These are phyloP conservation scores for Myxozyma sirexii DNA, from an alignment of 805 yeast species.

Conservation along the genomic window DNA sequence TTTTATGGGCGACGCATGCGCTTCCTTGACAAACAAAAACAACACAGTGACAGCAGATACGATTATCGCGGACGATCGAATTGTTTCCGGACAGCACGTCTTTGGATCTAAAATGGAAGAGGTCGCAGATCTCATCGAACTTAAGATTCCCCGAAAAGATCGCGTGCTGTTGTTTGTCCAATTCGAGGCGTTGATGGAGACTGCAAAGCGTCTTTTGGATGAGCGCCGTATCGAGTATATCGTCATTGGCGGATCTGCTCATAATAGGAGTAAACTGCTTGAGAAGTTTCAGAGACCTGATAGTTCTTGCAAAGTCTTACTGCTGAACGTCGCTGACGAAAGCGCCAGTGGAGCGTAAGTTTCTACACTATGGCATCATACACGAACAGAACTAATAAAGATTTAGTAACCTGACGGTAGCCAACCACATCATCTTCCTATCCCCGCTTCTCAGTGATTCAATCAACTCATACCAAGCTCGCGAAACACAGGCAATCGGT, in stretches of 20 bases:
- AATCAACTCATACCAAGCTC: conserved; percentile 2
- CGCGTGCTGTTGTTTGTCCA: conserved; percentile 17
- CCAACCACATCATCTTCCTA: conserved; percentile 21
- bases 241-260: conserved; percentile 5
- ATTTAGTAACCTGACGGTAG: conserved; percentile 19
- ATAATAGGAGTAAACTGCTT: neutral
- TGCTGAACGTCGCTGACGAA: conserved; percentile 20
- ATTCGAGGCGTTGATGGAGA: conserved; percentile 11
- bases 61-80: neutral
- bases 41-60: neutral
- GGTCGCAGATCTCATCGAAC: conserved; percentile 1
- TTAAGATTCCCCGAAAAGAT: conserved; percentile 5
- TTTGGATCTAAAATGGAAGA: conserved; percentile 14
- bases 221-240: conserved; percentile 5
- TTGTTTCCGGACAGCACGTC: neutral
- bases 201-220: neutral
- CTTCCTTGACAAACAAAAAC: neutral
- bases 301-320: neutral
- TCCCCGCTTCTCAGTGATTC: conserved; percentile 11
- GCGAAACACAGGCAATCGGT: conserved; percentile 22
- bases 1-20: neutral
- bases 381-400: no score
- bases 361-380: neutral
- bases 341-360: conserved; percentile 26
- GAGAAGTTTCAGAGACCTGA: conserved; percentile 9